Conservation (phyloP, 352 stramenopile genomes). For the Phytophthora sojae region DNA sequence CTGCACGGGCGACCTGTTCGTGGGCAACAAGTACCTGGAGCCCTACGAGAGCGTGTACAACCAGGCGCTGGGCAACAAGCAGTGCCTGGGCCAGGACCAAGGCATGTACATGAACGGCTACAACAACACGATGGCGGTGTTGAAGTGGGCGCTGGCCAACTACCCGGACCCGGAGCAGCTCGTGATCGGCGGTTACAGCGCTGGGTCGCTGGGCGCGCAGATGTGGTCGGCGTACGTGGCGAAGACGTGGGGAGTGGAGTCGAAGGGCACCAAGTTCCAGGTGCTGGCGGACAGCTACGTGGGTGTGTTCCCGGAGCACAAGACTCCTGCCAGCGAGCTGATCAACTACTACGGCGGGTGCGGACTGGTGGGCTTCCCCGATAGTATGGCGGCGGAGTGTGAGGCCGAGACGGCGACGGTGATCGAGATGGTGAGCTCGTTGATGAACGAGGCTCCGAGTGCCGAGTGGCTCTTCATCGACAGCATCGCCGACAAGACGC, state of each 20-base stretch:
- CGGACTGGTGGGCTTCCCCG: conserved; percentile 30
- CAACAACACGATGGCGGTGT: conserved; percentile 62
- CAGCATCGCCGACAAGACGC: conserved; percentile 51
- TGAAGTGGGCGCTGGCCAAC: conserved; percentile 66
- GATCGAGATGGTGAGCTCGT: conserved; percentile 35
- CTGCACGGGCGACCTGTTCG: conserved; percentile 69
- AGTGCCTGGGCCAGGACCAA: conserved; percentile 45
- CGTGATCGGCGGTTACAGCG: conserved; percentile 57
- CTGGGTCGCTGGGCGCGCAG: conserved; percentile 55
- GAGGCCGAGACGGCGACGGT: conserved; percentile 35
- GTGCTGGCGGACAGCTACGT: conserved; percentile 64
- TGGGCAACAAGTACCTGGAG: conserved; percentile 44
- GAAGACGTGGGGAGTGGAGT: conserved; percentile 53
- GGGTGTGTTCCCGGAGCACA: conserved; percentile 49
- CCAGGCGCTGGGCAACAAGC: conserved; percentile 39
- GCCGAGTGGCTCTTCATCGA: conserved; percentile 56
- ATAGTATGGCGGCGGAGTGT: conserved; percentile 43
- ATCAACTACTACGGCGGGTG: conserved; percentile 55
- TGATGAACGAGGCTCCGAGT: conserved; percentile 38
- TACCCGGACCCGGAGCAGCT: conserved; percentile 60
- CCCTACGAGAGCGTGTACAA: conserved; percentile 38
- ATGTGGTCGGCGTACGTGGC: conserved; percentile 43
- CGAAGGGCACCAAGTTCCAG: conserved; percentile 48
- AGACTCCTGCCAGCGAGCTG: conserved; percentile 30
- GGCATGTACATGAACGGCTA: conserved; percentile 63